Evolutionary conservation across 164 flowering plant genomes (phyloP), one percentile per base, ranked within the genome.

Genomic region (Vitis riparia): DNA sequence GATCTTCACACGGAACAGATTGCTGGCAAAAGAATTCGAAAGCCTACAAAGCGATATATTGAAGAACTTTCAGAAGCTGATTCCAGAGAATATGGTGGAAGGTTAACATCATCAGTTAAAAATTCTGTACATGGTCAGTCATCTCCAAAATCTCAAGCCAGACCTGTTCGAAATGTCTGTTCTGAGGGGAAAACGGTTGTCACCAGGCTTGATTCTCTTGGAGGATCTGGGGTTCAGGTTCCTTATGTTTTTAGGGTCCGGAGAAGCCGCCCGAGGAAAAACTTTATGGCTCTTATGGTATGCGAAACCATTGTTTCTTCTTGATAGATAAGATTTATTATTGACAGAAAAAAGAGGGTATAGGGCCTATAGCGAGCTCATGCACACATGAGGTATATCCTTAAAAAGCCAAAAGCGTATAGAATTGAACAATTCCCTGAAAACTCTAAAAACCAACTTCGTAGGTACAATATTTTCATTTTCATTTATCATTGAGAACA

Each of bases 11-110:
- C 15, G 19, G 94, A 87, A 49, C 76, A 85, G 19, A 73, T 75
- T 69, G 86, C 79, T 50, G 82, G 78, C 27, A 95, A 93, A 79
- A 88, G 99, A 87, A 80, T 85, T 63, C 76, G 99, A 67, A 95
- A 90, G 81, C 99, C 99, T 19, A 95, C 99, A 9, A 90, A 66
- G 75, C 79, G 99, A 71, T 95, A 91, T 71, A 93, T 95, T 78
- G 98, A 95, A 85, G 97, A 94, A 81, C 85, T 89, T 69, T 92
- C 98, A 37, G 98, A 91, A 77, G 82, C 69, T 30, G 99, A 89
- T 58, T 68, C 77, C 9, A 71, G 77, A 68, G 94, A 88, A 52
- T 65, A 64, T 65, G 71, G 68, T 81, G 93, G 77, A 64, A 91
- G 76, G 75, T 73, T 66, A 15, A 61, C 60, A 13, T 68, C 83